Evolutionary conservation across 768 basidiomycete species (phyloP), one percentile per base, ranked within the genome.

Genomic region (Inosperma sp.): DNA sequence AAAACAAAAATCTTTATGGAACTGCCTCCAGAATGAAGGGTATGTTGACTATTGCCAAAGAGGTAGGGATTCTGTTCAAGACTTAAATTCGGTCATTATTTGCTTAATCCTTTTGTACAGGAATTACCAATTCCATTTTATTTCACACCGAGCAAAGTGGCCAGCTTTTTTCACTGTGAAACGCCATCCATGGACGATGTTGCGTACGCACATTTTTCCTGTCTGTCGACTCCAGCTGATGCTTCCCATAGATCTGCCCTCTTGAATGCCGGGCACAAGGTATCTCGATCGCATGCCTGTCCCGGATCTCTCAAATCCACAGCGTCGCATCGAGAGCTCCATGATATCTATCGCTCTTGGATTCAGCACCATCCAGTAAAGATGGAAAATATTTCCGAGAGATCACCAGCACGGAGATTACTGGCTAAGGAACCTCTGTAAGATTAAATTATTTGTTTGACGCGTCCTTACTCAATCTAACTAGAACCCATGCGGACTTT

Each of bases 241-340:
- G 30, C 19, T 16, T 49, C 2, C 41, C 19, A 10, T 61, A 95
- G 93, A 3, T 94, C 92, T 37, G 96, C 93, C 2, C 74, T 98
- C 25, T 78, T 98, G 13, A 83, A 98, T 60, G 90, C 81, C 7
- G 90, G 91, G 7, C 80, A 92, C 69, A 68, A 76, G 43, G 77
- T 96, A 31, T 95, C 95, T 7, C 84, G 95, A 10, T 95, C 95
- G 0, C 96, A 98, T 68, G 92, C 94, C 1, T 76, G 75, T 16
- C 68, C 91, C 4, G 96, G 96, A 0, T 94, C 93, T 7, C 66
- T 99, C 50, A 98, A 98, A 73, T 96, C 96, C 14, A 78, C 82
- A 16, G 95, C 92, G 3, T 73, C 84, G 2, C 75, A 81, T 27
- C 61, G 69, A 22, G 83, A 84, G 53, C 66, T 98, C 7, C 82